Evolutionary conservation across 352 stramenopile species (phyloP).

Genomic region (Phytopythium cucurbitacearum): DNA sequence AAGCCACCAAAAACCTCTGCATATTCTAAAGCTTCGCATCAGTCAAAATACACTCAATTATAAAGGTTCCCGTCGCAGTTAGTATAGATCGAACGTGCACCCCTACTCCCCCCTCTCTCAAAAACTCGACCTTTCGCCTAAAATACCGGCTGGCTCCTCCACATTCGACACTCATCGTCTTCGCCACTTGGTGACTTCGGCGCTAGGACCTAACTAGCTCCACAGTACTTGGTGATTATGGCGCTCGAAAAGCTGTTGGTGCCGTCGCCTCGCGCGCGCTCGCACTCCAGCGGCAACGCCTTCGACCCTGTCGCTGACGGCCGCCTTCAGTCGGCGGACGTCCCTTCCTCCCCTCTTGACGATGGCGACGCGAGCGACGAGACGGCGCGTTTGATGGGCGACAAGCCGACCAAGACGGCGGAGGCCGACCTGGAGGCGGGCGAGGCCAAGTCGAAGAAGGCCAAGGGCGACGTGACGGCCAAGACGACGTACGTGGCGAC

Average conservation of each 20-base stretch:
- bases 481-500: slow-evolving; percentile 71
- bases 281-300: slow-evolving; percentile 1
- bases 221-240: not conserved
- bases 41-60: too few species aligned
- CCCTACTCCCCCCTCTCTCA: too few species aligned
- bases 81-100: too few species aligned
- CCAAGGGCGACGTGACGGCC: slow-evolving; percentile 4
- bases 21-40: too few species aligned
- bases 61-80: too few species aligned
- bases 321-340: not conserved
- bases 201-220: too few species aligned
- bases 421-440: slow-evolving; percentile 16
- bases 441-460: slow-evolving; percentile 16
- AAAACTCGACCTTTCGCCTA: too few species aligned
- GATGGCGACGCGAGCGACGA: not conserved
- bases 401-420: slow-evolving; percentile 1
- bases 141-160: too few species aligned
- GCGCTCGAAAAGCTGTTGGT: slow-evolving; percentile 4
- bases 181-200: not conserved
- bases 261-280: not conserved
- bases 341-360: not conserved
- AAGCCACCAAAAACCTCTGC: too few species aligned
- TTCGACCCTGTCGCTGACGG: not conserved
- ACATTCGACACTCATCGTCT: too few species aligned
- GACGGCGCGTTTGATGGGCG: not conserved